These are phyloP conservation scores for Telopea speciosissima DNA, from an alignment of 177 flowering plant species.

Conservation along the genomic window DNA sequence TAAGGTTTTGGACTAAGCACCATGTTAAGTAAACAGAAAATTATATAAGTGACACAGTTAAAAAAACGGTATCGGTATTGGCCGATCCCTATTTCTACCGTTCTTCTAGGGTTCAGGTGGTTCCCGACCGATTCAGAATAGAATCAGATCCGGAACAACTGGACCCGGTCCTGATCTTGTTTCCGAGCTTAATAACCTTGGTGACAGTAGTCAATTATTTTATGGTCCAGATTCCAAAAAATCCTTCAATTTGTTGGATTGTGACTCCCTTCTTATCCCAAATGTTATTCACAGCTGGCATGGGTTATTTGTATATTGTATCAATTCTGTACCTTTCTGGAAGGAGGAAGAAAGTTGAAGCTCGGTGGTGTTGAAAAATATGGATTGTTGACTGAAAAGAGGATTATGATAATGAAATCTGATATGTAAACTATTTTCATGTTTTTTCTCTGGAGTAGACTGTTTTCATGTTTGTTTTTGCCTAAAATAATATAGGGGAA, in stretches of 20 bases:
- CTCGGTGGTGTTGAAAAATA: not conserved
- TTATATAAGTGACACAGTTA: not conserved
- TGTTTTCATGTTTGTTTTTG: not conserved
- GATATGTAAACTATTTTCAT: not conserved
- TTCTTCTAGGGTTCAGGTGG: no score
- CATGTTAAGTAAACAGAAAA: not conserved
- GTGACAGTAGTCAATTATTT: not conserved
- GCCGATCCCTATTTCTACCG: no score
- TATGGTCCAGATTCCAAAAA: not conserved
- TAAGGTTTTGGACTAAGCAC: not conserved
- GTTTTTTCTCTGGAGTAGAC: no score
- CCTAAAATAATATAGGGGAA: no score
- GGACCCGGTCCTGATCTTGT: no score
- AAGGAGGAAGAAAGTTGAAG: constrained; percentile 1
- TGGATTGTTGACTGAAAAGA: not conserved
- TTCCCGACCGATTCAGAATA: no score
- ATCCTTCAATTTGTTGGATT: constrained; percentile 1
- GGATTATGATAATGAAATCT: not conserved
- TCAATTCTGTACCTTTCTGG: not conserved
- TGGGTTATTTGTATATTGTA: not conserved
- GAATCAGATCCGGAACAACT: no score
- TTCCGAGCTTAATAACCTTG: no score
- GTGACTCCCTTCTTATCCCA: not conserved
- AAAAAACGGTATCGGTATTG: no score
- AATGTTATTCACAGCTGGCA: constrained; percentile 6